phyloP scores from a whole-genome alignment of 768 basidiomycete species.

The Daedaleopsis nitida region DNA sequence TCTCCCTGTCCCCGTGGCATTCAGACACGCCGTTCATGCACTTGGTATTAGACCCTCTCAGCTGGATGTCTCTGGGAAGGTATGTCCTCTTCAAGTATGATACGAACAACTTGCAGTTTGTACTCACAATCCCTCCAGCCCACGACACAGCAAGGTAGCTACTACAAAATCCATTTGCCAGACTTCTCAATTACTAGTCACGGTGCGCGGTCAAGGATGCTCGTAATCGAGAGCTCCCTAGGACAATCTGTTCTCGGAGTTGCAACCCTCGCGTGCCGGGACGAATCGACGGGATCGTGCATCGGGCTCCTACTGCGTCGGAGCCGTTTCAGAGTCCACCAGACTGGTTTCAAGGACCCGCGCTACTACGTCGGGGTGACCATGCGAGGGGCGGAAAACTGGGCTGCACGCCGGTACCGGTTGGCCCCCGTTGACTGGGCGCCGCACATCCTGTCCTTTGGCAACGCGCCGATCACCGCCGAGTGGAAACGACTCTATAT shows the following conservation, averaged over 20 bases:
- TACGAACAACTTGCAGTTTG: not conserved
- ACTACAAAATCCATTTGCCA: constrained; percentile 5
- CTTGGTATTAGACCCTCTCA: not conserved
- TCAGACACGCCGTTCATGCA: not conserved
- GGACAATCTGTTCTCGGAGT: constrained; percentile 5
- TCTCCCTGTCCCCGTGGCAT: constrained; percentile 3
- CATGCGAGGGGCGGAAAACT: constrained; percentile 2
- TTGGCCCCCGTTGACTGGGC: constrained; percentile 13
- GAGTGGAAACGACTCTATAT: constrained; percentile 17
- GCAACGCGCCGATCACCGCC: constrained; percentile 5
- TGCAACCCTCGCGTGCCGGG: constrained; percentile 13
- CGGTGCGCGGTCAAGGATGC: constrained; percentile 11
- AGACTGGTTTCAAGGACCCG: constrained; percentile 3
- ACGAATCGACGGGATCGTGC: constrained; percentile 7
- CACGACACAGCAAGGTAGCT: not conserved
- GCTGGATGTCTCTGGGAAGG: not conserved
- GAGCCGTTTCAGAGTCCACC: not conserved
- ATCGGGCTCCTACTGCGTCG: constrained; percentile 17
- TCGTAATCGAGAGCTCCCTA: constrained; percentile 9
- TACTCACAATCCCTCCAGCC: not conserved
- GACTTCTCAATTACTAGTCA: constrained; percentile 13
- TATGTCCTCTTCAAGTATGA: not conserved
- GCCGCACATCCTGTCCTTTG: constrained; percentile 10
- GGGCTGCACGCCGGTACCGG: constrained; percentile 15
- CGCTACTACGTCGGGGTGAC: constrained; percentile 15